Evolutionary conservation across 495 filamentous ascomycete species (phyloP).

Genomic region (Talaromyces adpressus): DNA sequence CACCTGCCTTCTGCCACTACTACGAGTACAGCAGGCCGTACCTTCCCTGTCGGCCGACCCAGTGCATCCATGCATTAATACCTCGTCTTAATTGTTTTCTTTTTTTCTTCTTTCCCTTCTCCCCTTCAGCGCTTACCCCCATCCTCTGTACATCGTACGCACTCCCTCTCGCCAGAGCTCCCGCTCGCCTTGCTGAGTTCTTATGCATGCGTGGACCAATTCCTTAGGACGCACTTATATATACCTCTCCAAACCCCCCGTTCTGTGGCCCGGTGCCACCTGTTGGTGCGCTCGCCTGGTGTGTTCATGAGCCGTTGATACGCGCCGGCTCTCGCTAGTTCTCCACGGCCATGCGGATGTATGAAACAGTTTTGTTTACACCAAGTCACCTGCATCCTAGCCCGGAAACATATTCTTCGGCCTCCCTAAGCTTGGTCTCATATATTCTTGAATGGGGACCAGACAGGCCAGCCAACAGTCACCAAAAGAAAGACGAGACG

Average conservation of each 20-base stretch:
- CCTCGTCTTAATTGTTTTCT: constrained; percentile 2
- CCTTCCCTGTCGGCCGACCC: background rate
- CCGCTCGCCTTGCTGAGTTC: background rate
- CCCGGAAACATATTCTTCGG: background rate
- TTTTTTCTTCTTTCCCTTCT: constrained; percentile 5
- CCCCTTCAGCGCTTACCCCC: background rate
- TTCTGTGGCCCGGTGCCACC: constrained; percentile 1
- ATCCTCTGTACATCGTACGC: background rate
- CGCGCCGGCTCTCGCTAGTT: background rate
- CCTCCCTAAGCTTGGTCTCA: background rate
- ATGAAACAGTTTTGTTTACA: background rate
- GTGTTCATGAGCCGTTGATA: background rate
- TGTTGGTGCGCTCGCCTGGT: background rate
- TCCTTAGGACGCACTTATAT: background rate
- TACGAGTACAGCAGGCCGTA: background rate
- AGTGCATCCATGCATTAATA: background rate
- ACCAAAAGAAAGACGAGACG: background rate
- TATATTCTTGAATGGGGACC: background rate
- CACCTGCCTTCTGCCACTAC: background rate
- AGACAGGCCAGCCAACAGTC: background rate
- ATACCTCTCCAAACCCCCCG: constrained; percentile 6
- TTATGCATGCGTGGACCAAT: background rate
- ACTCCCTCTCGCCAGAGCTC: background rate
- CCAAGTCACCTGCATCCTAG: background rate
- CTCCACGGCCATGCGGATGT: background rate